Base-by-base conservation (phyloP, 768 basidiomycete species). In the Hericium coralloides region DNA sequence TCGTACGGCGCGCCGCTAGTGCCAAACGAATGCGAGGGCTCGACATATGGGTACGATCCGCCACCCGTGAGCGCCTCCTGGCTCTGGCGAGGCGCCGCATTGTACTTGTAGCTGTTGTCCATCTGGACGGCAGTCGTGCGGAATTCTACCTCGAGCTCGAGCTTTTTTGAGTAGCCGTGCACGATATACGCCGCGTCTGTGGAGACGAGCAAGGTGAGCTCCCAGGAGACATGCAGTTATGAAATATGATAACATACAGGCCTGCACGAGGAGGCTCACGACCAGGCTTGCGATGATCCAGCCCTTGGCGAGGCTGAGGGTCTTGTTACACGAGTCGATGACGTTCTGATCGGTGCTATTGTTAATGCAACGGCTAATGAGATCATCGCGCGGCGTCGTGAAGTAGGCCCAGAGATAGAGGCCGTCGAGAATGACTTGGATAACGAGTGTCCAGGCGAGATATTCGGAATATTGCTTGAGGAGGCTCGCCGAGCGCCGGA, bases 391-490 rank as follows among this genome's bases (percentile, higher is more conserved):
- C 36, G 31, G 20, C 17, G 12, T 12, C 10, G 17, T n/a, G 36
- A 53, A 53, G 52, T 38, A 20, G 12, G 36, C 52, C 52, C 52
- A 53, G 31, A 53, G 52, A 37, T 18, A 37, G 1, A 53, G 38
- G 17, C 15, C 52, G 22, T 53, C 52, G 36, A 53, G 38, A 8
- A 53, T 2, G 52, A 53, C 18, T 37, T 37, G 38, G 4, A 63
- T 6, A 53, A 15, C 36, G 2, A 55, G 8, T 3, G 52, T 48
- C 49, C 49, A 63, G 17, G 38, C 26, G 12, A 63, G 55, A 15
- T 25, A 53, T 3, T 23, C 58, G 17, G 57, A 17, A 36, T 61
- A 63, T n/a, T 57, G 53, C 14, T 39, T 31, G 18, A 63, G 57
- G 17, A 61, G 37, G 6, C 37, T 10, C 18, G 55, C 57, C 22